Evolutionary conservation across 208 protist genomes (phyloP).

Genomic region (Trypanosoma caninum): DNA sequence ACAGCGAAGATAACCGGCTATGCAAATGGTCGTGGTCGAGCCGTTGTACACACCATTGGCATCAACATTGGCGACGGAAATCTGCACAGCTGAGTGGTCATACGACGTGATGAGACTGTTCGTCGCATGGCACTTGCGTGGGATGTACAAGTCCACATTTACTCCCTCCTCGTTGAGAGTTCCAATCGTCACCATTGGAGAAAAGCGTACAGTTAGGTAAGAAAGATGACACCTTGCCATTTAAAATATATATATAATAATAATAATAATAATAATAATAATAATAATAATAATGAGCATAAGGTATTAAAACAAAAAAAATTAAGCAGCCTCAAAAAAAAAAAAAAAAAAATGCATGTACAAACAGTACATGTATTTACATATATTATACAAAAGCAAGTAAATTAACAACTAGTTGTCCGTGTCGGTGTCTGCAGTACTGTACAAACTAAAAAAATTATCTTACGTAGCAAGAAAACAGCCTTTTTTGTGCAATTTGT

Average conservation of each 20-base stretch:
- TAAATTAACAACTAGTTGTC: no score
- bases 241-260: neutral
- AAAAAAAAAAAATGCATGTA: neutral
- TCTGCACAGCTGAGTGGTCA: conserved; percentile 96
- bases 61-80: conserved; percentile 94
- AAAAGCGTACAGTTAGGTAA: conserved; percentile 5
- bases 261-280: conserved; percentile 9
- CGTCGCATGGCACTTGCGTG: conserved; percentile 96
- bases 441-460: no score
- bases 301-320: neutral
- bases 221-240: conserved; percentile 1
- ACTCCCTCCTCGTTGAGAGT: conserved; percentile 90
- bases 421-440: no score
- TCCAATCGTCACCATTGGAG: conserved; percentile 79
- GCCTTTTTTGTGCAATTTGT: no score
- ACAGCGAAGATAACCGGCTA: conserved; percentile 93
- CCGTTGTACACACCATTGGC: conserved; percentile 89
- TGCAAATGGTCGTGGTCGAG: conserved; percentile 91
- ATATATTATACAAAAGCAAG: neutral
- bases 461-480: no score
- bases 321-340: neutral
- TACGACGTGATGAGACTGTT: conserved; percentile 93
- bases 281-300: neutral
- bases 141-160: conserved; percentile 95
- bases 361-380: neutral